Evolutionary conservation across 106 monocot genomes (phyloP).

Genomic region (Triglochin maritima): DNA sequence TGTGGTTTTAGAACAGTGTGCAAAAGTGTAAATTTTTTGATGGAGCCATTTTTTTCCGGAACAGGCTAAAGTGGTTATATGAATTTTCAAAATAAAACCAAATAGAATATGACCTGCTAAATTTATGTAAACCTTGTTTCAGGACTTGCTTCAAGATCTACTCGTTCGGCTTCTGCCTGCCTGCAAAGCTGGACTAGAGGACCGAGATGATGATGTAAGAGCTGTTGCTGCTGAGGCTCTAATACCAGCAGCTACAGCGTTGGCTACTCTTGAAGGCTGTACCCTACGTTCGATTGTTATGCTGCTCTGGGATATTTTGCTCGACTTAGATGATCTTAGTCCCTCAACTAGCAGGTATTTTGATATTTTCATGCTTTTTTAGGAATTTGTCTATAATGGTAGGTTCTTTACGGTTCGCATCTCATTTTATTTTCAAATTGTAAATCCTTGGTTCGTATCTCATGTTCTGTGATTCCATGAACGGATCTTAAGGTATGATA

Average conservation of each 20-base stretch:
- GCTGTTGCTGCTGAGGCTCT: conserved; percentile 95
- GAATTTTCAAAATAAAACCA: too few species aligned
- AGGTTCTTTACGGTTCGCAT: too few species aligned
- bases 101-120: neutral
- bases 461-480: too few species aligned
- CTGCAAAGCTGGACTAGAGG: conserved; percentile 91
- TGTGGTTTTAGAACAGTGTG: too few species aligned
- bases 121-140: conserved; percentile 1
- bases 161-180: conserved; percentile 64
- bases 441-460: too few species aligned
- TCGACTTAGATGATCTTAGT: conserved; percentile 92
- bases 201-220: conserved; percentile 97
- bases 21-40: too few species aligned
- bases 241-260: conserved; percentile 58
- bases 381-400: too few species aligned
- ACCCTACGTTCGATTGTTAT: conserved; percentile 65
- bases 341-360: conserved; percentile 96
- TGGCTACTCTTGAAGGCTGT: conserved; percentile 46
- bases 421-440: too few species aligned
- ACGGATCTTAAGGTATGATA: too few species aligned
- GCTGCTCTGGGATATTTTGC: conserved; percentile 98
- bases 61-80: too few species aligned
- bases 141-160: conserved; percentile 91
- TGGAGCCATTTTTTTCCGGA: too few species aligned
- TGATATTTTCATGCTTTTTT: neutral